Base-by-base conservation (phyloP, 1,284 basidiomycete species). In the Trichosporon sp. region DNA sequence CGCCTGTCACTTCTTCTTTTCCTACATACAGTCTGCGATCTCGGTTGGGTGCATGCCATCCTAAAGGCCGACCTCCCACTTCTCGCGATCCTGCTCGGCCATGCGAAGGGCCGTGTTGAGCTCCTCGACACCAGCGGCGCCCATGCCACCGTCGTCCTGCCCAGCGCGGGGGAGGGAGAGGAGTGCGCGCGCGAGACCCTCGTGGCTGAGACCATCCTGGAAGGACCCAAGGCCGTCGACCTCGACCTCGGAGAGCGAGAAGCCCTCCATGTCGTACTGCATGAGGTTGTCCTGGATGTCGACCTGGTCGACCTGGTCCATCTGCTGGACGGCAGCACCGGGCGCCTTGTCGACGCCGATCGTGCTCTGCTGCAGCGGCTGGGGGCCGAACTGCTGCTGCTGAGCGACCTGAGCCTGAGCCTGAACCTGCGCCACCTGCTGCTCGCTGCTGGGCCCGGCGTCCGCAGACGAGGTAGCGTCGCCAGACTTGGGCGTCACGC, bases 241-340 rank as follows among this genome's bases (percentile, higher is more conserved):
- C 26, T 68, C 67, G 46, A 56, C 61, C 56, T 56, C 38, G 31
- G 19, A 31, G 37, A 43, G 63, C 19, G 38, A 48, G 46, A 51
- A 48, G 32, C 59, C 61, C 16, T 66, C 65, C 48, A 70, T 54
- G 61, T 89, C 79, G 87, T 90, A 1, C 86, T 95, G 1, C 86
- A 95, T 66, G 8, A 46, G 19, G 38, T 68, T 64, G 32, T 68
- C 67, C 40, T 65, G 67, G 63, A 38, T 64, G 37, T 21, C 61
- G 68, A 54, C 63, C 61, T 69, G 37, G 10, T 66, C 51, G 48
- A 56, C 48, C 48, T 54, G 48, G 26, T 68, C 54, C 26, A 54
- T 40, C 35, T 67, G 51, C 35, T 56, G 51, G 4, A 38, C 64
- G 0, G 68, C n/a, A 16, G 35, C 48, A 21, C 37, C 64, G 21